Base-by-base conservation (phyloP, 1,284 basidiomycete species). In the Golubevia pallescens region DNA sequence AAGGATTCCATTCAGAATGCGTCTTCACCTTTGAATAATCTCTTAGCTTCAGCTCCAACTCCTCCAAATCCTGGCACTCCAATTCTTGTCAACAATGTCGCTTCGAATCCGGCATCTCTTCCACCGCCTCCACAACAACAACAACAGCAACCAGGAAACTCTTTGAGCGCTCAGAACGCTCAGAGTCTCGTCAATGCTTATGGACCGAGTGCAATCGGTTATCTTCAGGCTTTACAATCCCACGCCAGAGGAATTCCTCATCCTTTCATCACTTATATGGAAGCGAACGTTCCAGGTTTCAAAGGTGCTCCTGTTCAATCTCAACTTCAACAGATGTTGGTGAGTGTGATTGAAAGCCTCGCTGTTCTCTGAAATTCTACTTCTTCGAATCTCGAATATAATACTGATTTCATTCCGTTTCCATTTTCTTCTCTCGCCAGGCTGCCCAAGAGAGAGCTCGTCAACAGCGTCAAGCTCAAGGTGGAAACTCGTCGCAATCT, bases 311-410 rank as follows among this genome's bases (percentile, higher is more conserved):
- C 74, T 2, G 24, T 78, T 38, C 74, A 76, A 59, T 53, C 69
- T 34, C 75, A 78, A 58, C 38, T 78, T 24, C 75, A 78, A 58
- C 71, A 75, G 59, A 71, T 78, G 71, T 71, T 70, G 21, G 63
- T 65, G 48, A 58, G 71, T 55, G 74, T 75, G 59, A 71, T 66
- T 34, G 68, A 70, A n/a, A n/a, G n/a, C n/a, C n/a, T n/a, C n/a
- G n/a, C n/a, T n/a, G n/a, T n/a, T n/a, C n/a, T n/a, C n/a, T n/a
- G n/a, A n/a, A n/a, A n/a, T n/a, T n/a, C n/a, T n/a, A n/a, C n/a
- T n/a, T n/a, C n/a, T n/a, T n/a, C n/a, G n/a, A n/a, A n/a, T n/a
- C n/a, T n/a, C n/a, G n/a, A n/a, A n/a, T n/a, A n/a, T n/a, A n/a
- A n/a, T n/a, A n/a, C n/a, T n/a, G n/a, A n/a, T n/a, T n/a, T n/a